Evolutionary conservation across 2,329 filamentous ascomycete genomes (phyloP), one percentile per base, ranked within the genome.

Genomic region (Pseudogymnoascus sp.): DNA sequence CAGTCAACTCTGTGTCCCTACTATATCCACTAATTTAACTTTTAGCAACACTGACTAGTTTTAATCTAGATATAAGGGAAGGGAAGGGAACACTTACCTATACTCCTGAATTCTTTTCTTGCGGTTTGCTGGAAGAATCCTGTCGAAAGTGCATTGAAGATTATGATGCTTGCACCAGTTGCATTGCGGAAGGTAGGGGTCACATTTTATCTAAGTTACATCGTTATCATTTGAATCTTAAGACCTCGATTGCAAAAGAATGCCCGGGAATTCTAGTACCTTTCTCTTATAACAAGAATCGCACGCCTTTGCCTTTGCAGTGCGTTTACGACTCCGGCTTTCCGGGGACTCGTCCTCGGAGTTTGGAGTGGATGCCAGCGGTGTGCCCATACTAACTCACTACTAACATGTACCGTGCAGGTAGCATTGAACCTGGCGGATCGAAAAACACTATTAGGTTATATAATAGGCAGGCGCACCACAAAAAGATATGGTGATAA

Each of bases 111-210:
- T 28, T 74, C 71, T 39, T 74, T 71, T 45, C 39, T 6, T 71
- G 69, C 55, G 76, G 62, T 13, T 69, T 69, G 61, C 59, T 69
- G 64, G 60, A 60, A 8, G 63, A 61, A 58, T 70, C 71, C 39
- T 23, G 13, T 45, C 39, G 65, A 78, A 80, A 6, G 76, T 79
- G 67, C 78, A 81, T 15, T 72, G 66, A 18, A 77, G 70, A 59
- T 72, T 68, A 63, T 79, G 77, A 66, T 79, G 76, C 57, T 70
- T 72, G 65, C 77, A 80, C 77, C 77, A 80, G 66, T 80, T 76
- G 68, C 77, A 80, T 56, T 72, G 70, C 3, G 75, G 74, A 8
- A 70, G 61, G 13, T 70, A 71, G 2, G 70, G 71, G 64, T 78
- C 77, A 63, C 78, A 81, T 71, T 79, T 78, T 61, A 80, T 80